Conservation (phyloP, 345 rosid genomes). For the Rhizophora mangle region DNA sequence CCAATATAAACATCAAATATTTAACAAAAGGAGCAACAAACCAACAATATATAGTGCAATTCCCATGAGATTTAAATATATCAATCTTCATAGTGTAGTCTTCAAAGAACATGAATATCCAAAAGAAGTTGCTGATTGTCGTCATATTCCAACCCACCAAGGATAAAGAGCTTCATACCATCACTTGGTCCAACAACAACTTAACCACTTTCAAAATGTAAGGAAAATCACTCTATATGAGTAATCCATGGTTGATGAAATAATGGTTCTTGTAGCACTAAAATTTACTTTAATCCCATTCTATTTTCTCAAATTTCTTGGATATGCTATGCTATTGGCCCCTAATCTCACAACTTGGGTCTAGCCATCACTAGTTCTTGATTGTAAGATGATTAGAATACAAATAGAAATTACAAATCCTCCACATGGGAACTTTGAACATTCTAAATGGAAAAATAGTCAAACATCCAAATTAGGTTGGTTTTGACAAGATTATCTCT, state of each 20-base stretch:
- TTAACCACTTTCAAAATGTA: too few species aligned
- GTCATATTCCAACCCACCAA: too few species aligned
- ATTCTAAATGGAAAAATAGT: background rate
- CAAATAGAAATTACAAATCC: slow-evolving; percentile 15
- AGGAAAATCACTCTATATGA: too few species aligned
- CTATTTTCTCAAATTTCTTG: slow-evolving; percentile 77
- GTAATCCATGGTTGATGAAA: too few species aligned
- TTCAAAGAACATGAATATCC: too few species aligned
- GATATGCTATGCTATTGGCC: slow-evolving; percentile 92
- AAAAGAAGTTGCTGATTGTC: too few species aligned
- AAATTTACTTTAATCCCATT: slow-evolving; percentile 84
- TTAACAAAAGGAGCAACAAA: slow-evolving; percentile 24
- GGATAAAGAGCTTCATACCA: too few species aligned
- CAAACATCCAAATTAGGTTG: background rate
- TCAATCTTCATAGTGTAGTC: background rate
- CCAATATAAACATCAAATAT: slow-evolving; percentile 31
- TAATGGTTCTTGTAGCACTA: background rate
- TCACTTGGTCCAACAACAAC: too few species aligned
- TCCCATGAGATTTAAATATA: background rate
- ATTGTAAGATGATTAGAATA: slow-evolving; percentile 13
- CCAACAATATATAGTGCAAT: background rate
- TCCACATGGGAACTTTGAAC: background rate
- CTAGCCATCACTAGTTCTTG: slow-evolving; percentile 91
- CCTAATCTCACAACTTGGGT: slow-evolving; percentile 93
- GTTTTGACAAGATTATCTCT: background rate